Evolutionary conservation across 352 stramenopile species (phyloP).

Genomic region (Phytophthora fragariae): DNA sequence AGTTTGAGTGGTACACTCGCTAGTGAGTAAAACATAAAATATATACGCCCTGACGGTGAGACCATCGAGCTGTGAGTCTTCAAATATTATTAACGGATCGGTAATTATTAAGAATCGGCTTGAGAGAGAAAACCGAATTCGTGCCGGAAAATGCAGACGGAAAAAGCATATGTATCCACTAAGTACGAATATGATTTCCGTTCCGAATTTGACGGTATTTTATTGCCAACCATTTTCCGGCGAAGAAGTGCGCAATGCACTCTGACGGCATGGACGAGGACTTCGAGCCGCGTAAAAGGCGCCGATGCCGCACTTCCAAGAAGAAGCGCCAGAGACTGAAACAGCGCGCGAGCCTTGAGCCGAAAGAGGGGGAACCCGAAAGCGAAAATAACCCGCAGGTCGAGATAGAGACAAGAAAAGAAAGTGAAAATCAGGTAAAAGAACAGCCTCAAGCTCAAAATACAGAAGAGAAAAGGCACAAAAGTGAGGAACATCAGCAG

Average conservation of each 20-base stretch:
- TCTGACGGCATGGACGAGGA: not conserved
- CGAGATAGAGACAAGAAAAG: not conserved
- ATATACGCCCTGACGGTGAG: no score
- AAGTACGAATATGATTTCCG: not conserved
- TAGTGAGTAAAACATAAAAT: no score
- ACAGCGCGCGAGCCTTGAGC: slow-evolving; percentile 17
- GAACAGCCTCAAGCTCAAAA: not conserved
- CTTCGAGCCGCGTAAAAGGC: slow-evolving; percentile 10
- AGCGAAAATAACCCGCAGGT: not conserved
- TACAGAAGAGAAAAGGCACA: not conserved
- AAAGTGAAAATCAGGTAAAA: not conserved
- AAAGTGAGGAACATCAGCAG: not conserved
- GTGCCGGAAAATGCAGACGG: no score
- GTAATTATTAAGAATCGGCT: no score
- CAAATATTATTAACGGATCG: no score
- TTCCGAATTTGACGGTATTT: slow-evolving; percentile 3
- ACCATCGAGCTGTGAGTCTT: no score
- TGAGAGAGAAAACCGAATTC: no score
- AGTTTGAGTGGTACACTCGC: no score
- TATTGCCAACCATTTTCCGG: slow-evolving; percentile 21
- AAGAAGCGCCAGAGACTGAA: slow-evolving; percentile 24
- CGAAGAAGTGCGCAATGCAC: slow-evolving; percentile 1
- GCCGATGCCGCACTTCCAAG: slow-evolving; percentile 20
- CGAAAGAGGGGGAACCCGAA: not conserved
- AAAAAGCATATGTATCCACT: not conserved